phyloP scores from a whole-genome alignment of 2,329 filamentous ascomycete species.

The Scedosporium apiospermum region DNA sequence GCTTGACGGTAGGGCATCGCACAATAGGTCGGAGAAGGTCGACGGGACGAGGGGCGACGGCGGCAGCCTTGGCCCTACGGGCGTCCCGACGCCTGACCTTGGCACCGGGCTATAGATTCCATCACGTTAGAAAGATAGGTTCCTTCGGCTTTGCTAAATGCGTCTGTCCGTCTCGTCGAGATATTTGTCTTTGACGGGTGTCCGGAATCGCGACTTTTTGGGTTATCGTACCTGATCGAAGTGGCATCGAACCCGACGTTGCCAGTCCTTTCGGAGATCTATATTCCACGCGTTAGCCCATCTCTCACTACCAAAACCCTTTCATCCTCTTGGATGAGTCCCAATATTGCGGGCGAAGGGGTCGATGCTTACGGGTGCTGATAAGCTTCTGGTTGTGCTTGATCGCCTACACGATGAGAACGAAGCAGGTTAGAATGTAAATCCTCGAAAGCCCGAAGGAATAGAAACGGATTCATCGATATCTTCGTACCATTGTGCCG shows the following conservation, averaged over 20 bases:
- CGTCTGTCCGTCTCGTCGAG: slow-evolving; percentile 1
- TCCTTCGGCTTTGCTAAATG: neutral
- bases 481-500: slow-evolving; percentile 41
- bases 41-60: slow-evolving; percentile 90
- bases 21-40: slow-evolving; percentile 95
- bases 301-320: slow-evolving; percentile 8
- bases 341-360: neutral
- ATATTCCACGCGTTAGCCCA: slow-evolving; percentile 30
- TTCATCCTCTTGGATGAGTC: neutral
- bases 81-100: slow-evolving; percentile 89
- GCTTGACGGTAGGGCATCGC: slow-evolving; percentile 95
- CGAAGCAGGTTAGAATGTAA: slow-evolving; percentile 14
- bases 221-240: slow-evolving; percentile 84
- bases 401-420: slow-evolving; percentile 62
- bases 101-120: slow-evolving; percentile 65
- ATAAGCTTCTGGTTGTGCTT: slow-evolving; percentile 99
- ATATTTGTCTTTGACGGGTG: neutral
- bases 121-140: slow-evolving; percentile 14
- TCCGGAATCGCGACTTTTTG: neutral
- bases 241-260: slow-evolving; percentile 96
- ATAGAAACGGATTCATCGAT: slow-evolving; percentile 3
- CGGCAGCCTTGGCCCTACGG: slow-evolving; percentile 89
- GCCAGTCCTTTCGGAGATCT: slow-evolving; percentile 99
- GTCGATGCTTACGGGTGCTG: slow-evolving; percentile 70
- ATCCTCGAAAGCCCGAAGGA: slow-evolving; percentile 20